Evolutionary conservation across 2,329 filamentous ascomycete species (phyloP), one percentile per base, ranked within the genome.

Genomic region (Lecanicillium sp.): DNA sequence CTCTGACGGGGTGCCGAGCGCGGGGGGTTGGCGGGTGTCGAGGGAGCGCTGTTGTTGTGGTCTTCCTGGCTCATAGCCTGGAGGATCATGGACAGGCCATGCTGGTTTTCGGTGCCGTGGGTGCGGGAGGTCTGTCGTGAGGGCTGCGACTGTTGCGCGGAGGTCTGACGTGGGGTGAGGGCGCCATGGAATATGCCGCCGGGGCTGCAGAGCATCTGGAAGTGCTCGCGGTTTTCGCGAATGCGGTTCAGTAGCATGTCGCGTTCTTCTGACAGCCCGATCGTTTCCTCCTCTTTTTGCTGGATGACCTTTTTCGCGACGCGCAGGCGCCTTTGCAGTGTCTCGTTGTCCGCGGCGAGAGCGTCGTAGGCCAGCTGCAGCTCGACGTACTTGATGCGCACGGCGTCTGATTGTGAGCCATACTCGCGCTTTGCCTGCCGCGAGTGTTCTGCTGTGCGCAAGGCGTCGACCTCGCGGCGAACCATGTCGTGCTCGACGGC

Each of bases 401-500:
- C 71, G 19, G 74, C 73, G 43, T 81, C 76, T 3, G 74, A 70
- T 17, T 69, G 72, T 6, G 68, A 67, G 55, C 69, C 74, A 49
- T 77, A 67, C 51, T 81, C 76, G 19, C 71, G 72, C 38, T 74
- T 72, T 4, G 76, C 76, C 51, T 84, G 81, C 44, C 78, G 78
- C 44, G 81, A 78, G 61, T 86, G 79, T 60, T 93, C 86, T 12
- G 83, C 82, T 52, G 78, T 75, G 51, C 90, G 85, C 23, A 96
- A 71, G 11, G 90, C 87, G 52, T 95, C 87, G 17, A 95, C 85
- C 66, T 96, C 90, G 19, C 86, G 79, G 53, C 88, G 81, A n/a
- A 85, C 86, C 79, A 96, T 90, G 55, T 93, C 87, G 58, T 95
- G 86, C 66, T 96, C 91, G 5, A 96, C 90, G 29, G 84, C 86